Evolutionary conservation across 2,329 filamentous ascomycete species (phyloP).

Genomic region (Fusarium mexicanum): DNA sequence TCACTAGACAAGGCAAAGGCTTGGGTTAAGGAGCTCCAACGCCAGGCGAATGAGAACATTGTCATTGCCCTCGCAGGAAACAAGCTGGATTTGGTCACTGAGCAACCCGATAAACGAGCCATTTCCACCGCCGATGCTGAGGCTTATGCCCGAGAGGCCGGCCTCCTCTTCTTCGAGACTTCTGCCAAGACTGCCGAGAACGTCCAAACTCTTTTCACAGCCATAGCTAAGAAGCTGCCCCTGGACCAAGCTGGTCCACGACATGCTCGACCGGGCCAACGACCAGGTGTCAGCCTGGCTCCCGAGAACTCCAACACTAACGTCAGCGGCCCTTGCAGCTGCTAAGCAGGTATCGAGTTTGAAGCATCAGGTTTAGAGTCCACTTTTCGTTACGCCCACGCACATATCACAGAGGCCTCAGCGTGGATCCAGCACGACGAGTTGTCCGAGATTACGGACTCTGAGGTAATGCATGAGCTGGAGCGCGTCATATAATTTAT

Average conservation of each 20-base stretch:
- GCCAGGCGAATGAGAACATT: slow-evolving; percentile 99
- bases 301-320: slow-evolving; percentile 68
- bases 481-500: slow-evolving; percentile 50
- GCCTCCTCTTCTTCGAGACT: slow-evolving; percentile 97
- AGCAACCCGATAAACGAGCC: slow-evolving; percentile 94
- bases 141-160: slow-evolving; percentile 92
- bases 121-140: slow-evolving; percentile 90
- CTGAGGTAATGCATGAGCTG: slow-evolving; percentile 43
- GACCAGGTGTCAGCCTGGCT: slow-evolving; percentile 66
- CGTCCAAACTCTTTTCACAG: slow-evolving; percentile 93
- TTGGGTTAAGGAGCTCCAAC: slow-evolving; percentile 98
- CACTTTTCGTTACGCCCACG: slow-evolving; percentile 32
- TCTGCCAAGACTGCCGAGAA: slow-evolving; percentile 98
- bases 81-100: slow-evolving; percentile 94
- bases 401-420: slow-evolving; percentile 38
- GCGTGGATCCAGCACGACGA: slow-evolving; percentile 41
- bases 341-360: slow-evolving; percentile 52
- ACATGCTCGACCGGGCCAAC: slow-evolving; percentile 75
- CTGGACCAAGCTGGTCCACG: slow-evolving; percentile 95
- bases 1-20: slow-evolving; percentile 99
- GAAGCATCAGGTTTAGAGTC: slow-evolving; percentile 32
- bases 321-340: slow-evolving; percentile 64
- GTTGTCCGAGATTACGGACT: slow-evolving; percentile 38
- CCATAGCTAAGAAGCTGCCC: slow-evolving; percentile 96
- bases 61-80: slow-evolving; percentile 98